phyloP scores from a whole-genome alignment of 1,139 yeast species.

The Candida tropicalis region DNA sequence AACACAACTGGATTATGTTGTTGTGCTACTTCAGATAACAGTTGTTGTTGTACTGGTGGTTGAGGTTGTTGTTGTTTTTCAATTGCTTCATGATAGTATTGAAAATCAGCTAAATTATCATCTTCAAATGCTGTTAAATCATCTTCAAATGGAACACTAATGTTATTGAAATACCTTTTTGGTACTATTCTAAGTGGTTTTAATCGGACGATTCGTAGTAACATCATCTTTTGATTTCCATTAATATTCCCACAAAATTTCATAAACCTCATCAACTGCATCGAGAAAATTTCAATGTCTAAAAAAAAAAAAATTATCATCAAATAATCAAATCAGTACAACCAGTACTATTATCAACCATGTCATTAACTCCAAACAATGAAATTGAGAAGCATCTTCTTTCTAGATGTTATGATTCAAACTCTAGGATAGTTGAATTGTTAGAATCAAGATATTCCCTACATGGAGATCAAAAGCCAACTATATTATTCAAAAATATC shows the following conservation, averaged over 20 bases:
- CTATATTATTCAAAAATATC: constrained; percentile 37
- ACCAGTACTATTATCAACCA: neutral
- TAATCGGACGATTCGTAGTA: constrained; percentile 2
- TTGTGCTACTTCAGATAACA: constrained; percentile 19
- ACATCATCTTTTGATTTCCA: too few species aligned
- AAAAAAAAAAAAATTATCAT: constrained; percentile 2
- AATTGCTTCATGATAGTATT: constrained; percentile 39
- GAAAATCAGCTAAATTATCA: constrained; percentile 42
- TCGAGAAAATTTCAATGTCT: too few species aligned
- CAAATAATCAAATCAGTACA: neutral
- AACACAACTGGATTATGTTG: constrained; percentile 41
- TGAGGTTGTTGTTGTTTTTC: constrained; percentile 19
- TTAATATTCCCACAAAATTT: too few species aligned
- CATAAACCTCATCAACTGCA: too few species aligned
- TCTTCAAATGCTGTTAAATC: constrained; percentile 39
- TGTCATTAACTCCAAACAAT: constrained; percentile 19
- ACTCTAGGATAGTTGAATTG: constrained; percentile 48
- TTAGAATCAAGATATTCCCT: constrained; percentile 58
- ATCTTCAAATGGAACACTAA: constrained; percentile 42
- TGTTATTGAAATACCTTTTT: constrained; percentile 15
- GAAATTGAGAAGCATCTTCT: constrained; percentile 56
- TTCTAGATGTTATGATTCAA: constrained; percentile 49
- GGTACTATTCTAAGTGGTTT: neutral
- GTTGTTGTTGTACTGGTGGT: neutral
- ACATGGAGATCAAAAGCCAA: constrained; percentile 62